Evolutionary conservation across 2,329 filamentous ascomycete species (phyloP), one percentile per base, ranked within the genome.

Genomic region (Alternaria sp.): DNA sequence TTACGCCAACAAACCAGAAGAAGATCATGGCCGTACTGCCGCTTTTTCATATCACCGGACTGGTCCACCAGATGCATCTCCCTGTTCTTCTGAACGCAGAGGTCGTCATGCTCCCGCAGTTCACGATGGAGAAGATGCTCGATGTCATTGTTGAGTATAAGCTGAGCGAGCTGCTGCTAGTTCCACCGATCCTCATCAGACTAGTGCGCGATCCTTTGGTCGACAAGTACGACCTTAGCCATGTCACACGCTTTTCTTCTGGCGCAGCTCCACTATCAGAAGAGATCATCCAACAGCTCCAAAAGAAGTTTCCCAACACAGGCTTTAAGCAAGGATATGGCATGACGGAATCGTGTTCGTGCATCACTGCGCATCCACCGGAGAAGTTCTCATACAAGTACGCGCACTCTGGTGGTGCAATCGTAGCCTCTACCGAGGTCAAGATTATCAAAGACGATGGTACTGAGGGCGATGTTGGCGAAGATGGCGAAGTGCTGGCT

Each of bases 291-390:
- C 81, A 85, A 25, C 80, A 84, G 25, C 78, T 90, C 14, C 76
- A 85, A 59, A 79, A 81, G 61, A 84, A 83, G 49, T 90, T 89
- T 67, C 88, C 87, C 0, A 77, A 82, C 1, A 87, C 84, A 0
- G 86, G 86, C 0, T 88, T 90, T 74, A 87, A 87, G 67, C 88
- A 90, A 69, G 87, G 87, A 2, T 90, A 90, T 67, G 89, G 89
- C 28, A 90, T 91, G 87, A 91, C 89, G 0, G 89, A 90, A 73
- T 85, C 82, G 0, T 90, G 87, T 72, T 83, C 81, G 2, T 89
- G 86, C 65, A 88, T 91, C 63, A 89, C 87, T 0, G 82, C 85
- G 0, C 87, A 90, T 55, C 86, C 88, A 5, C 84, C 84, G 0
- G 80, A 82, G 1, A 82, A 84, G 49, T 87, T 85, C 61, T 80